These are phyloP conservation scores for Dendrobium huoshanense DNA, from an alignment of 106 monocot genomes.

Conservation along the genomic window DNA sequence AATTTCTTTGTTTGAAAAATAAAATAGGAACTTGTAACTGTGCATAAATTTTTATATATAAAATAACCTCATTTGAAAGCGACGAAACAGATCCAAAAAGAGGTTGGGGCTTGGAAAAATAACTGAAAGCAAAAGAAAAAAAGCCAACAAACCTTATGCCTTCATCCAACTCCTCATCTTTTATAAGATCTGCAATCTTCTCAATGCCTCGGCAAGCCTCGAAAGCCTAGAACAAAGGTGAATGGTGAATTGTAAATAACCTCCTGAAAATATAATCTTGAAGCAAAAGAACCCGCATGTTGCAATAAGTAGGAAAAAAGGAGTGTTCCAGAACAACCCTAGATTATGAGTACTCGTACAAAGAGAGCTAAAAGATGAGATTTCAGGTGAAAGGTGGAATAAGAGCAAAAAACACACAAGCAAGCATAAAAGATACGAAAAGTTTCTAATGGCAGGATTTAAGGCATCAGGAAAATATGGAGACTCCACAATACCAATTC, in stretches of 20 bases:
- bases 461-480: too few species aligned
- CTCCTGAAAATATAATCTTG: not conserved
- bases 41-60: not conserved
- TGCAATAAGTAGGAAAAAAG: not conserved
- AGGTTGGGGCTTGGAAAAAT: not conserved
- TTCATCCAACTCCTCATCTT: constrained; percentile 72
- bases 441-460: not conserved
- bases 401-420: not conserved
- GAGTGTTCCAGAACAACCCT: not conserved
- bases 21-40: not conserved
- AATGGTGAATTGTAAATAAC: not conserved
- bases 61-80: not conserved
- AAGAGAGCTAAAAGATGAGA: not conserved
- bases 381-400: not conserved
- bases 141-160: constrained; percentile 46
- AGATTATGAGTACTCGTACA: not conserved
- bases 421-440: not conserved
- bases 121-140: not conserved
- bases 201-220: constrained; percentile 60
- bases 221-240: constrained; percentile 49
- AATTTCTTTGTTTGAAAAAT: not conserved
- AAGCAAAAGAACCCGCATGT: not conserved
- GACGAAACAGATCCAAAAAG: not conserved
- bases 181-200: constrained; percentile 73
- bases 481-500: too few species aligned